phyloP scores from a whole-genome alignment of 495 filamentous ascomycete genomes.

The Penicillium nucicola region DNA sequence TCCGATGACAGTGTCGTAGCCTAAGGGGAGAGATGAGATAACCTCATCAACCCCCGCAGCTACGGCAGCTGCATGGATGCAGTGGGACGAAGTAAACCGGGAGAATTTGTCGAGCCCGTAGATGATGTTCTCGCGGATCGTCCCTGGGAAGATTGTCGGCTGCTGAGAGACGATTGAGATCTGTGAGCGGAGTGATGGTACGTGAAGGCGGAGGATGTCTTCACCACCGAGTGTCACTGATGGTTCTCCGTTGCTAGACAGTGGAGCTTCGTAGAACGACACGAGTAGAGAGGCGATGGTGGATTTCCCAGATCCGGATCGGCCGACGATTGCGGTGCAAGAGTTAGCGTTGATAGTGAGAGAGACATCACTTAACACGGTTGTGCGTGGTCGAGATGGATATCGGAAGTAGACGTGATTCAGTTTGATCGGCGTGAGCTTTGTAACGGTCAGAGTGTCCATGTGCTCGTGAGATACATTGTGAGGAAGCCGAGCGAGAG shows the following conservation, averaged over 20 bases:
- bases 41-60: slow-evolving; percentile 79
- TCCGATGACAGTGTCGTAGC: slow-evolving; percentile 74
- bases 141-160: slow-evolving; percentile 72
- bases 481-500: slow-evolving; percentile 60
- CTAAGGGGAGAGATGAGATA: slow-evolving; percentile 64
- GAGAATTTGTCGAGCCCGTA: slow-evolving; percentile 61
- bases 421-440: slow-evolving; percentile 60
- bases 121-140: slow-evolving; percentile 72
- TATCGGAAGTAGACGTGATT: slow-evolving; percentile 65
- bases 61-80: slow-evolving; percentile 57
- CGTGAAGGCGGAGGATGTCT: slow-evolving; percentile 57
- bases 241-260: slow-evolving; percentile 12
- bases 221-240: slow-evolving; percentile 54
- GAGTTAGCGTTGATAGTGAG: slow-evolving; percentile 57
- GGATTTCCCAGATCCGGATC: slow-evolving; percentile 85
- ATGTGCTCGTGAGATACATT: slow-evolving; percentile 55
- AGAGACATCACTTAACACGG: slow-evolving; percentile 56
- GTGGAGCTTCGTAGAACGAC: slow-evolving; percentile 54
- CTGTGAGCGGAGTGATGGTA: slow-evolving; percentile 59
- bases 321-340: slow-evolving; percentile 73
- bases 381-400: slow-evolving; percentile 50
- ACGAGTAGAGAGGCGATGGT: slow-evolving; percentile 77
- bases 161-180: slow-evolving; percentile 77
- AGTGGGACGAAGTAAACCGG: slow-evolving; percentile 28
- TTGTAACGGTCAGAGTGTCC: slow-evolving; percentile 40